A percentile compares a stretch with the other conserved stretches of the same genome.
phyloP scores from a whole-genome alignment of 1,139 yeast genomes.

The Eremothecium sinecaudum region DNA sequence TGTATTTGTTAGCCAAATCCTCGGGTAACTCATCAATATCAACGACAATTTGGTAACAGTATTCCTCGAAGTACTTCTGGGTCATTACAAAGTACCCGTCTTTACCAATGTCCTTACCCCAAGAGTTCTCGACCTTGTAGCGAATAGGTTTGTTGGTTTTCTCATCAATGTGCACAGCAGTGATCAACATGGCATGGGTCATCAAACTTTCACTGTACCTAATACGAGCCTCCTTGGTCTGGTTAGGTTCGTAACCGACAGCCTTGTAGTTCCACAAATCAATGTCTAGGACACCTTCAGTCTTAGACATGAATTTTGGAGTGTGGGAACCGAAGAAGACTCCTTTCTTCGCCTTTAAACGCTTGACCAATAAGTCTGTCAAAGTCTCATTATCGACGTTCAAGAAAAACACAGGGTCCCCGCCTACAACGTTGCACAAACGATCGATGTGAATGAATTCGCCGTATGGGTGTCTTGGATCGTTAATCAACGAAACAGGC shows the following conservation, averaged over 20 bases:
- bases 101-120: constrained; percentile 70
- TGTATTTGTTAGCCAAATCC: constrained; percentile 38
- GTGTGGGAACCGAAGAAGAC: constrained; percentile 83
- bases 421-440: constrained; percentile 61
- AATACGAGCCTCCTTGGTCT: constrained; percentile 50
- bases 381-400: constrained; percentile 53
- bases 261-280: constrained; percentile 57
- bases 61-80: constrained; percentile 73
- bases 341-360: constrained; percentile 63
- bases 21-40: constrained; percentile 46
- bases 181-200: constrained; percentile 84
- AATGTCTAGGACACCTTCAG: constrained; percentile 60
- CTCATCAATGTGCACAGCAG: constrained; percentile 60
- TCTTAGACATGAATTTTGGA: constrained; percentile 54
- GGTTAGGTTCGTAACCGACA: constrained; percentile 51
- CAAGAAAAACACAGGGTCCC: constrained; percentile 58
- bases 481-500: constrained; percentile 62
- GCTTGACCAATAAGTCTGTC: constrained; percentile 51
- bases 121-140: constrained; percentile 79
- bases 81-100: constrained; percentile 76
- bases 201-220: constrained; percentile 51
- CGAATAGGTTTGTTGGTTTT: constrained; percentile 51
- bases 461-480: constrained; percentile 65
- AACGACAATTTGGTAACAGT: constrained; percentile 74
- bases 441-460: constrained; percentile 59